Percentiles rank a stretch among this genome's conserved stretches.
Conservation (phyloP, 441 rosid genomes). For the Gossypium gossypioides region DNA sequence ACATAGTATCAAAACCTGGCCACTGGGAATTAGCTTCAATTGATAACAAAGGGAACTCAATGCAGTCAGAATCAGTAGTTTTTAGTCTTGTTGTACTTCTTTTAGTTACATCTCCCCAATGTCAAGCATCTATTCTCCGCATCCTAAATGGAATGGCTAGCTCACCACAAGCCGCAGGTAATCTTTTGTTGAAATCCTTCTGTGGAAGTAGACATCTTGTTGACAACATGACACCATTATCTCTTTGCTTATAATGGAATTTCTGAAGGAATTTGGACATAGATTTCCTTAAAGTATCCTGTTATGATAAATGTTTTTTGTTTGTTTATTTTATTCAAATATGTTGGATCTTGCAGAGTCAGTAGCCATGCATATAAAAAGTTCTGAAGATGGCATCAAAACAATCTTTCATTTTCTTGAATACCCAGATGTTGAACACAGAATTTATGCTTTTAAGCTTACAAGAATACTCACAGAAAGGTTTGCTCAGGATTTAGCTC, state of each 20-base stretch:
- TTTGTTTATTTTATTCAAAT: conserved; percentile 3
- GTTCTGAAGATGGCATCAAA: conserved; percentile 26
- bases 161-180: conserved; percentile 39
- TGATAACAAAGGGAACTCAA: conserved; percentile 26
- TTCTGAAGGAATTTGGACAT: not conserved
- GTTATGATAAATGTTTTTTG: not conserved
- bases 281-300: not conserved
- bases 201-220: not conserved
- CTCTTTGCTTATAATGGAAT: not conserved
- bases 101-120: conserved; percentile 20
- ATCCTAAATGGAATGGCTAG: conserved; percentile 29
- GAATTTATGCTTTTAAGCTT: conserved; percentile 29
- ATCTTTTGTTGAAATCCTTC: not conserved
- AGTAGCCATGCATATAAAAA: conserved; percentile 23
- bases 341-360: conserved; percentile 22
- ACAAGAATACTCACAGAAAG: conserved; percentile 24
- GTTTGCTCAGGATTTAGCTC: conserved; percentile 25
- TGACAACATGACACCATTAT: not conserved
- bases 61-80: conserved; percentile 31
- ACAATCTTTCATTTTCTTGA: conserved; percentile 23
- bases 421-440: conserved; percentile 25
- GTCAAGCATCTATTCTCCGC: conserved; percentile 25
- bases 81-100: conserved; percentile 20
- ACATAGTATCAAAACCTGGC: conserved; percentile 36
- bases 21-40: conserved; percentile 35